Evolutionary conservation across 169 alveolate species (phyloP).

Genomic region (Plasmodium blacklocki): DNA sequence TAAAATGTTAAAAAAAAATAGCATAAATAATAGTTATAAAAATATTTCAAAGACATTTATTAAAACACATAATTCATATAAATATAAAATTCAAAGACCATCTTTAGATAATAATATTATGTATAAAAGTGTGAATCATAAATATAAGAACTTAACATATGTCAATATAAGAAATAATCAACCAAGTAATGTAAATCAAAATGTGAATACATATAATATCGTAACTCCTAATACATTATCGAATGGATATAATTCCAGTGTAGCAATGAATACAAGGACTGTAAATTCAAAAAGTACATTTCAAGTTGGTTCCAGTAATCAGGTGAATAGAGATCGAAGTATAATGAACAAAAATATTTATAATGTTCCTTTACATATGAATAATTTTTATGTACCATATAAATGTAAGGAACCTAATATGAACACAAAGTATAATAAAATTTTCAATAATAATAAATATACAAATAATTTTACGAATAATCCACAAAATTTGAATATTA

Average conservation of each 20-base stretch:
- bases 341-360: background rate
- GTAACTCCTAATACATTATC: no score
- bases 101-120: background rate
- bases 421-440: background rate
- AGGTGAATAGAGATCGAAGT: background rate
- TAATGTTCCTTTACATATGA: background rate
- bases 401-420: background rate
- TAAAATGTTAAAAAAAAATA: conserved; percentile 2
- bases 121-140: conserved; percentile 6
- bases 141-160: conserved; percentile 37
- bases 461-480: background rate
- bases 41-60: background rate
- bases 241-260: background rate
- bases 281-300: background rate
- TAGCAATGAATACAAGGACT: background rate
- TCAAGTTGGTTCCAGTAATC: background rate
- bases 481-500: background rate
- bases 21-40: background rate
- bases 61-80: conserved; percentile 5
- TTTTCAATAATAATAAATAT: background rate
- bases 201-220: background rate
- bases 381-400: background rate
- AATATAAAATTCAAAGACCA: background rate
- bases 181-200: background rate
- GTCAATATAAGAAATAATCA: background rate